Base-by-base conservation (phyloP, 768 basidiomycete genomes). In the Hebeloma cylindrosporum region DNA sequence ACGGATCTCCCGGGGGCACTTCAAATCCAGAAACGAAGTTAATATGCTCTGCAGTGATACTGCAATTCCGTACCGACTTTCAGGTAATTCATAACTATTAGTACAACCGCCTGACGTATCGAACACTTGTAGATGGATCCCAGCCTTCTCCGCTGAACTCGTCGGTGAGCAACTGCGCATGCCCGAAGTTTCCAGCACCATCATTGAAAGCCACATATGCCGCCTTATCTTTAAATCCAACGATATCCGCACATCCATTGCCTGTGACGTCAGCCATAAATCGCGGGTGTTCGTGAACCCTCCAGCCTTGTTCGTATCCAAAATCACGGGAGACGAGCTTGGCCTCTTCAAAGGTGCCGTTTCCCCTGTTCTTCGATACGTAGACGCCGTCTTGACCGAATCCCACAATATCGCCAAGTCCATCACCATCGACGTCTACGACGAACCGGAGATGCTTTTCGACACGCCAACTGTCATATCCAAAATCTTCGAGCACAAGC, bases 251-350 rank as follows among this genome's bases (percentile, higher is more conserved):
- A 8, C 27, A n/a, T 20, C 47, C 40, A 27, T 51, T 21, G 13
- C 50, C 47, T 3, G 48, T 51, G 7, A 47, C 32, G 22, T 57
- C 47, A 9, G 34, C 52, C 10, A 57, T n/a, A 31, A 57, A 44
- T 3, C 52, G 55, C 5, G 49, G 41, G 30, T 53, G 55, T 32
- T 47, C 48, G 0, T 53, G 43, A 7, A 42, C 30, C 0, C 46
- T 34, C 55, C 55, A 57, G 9, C 50, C 40, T 3, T 46, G 46
- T 9, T 22, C 41, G 21, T 43, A 18, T 13, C 39, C 33, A 10
- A 47, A 21, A 18, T 41, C 29, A 22, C 11, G 6, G 20, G 41
- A 21, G 26, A 41, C 23, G 22, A 30, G 4, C n/a, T 10, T 22
- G 16, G 20, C 8, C 17, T 17, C 22, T 22, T 26, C 8, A 22